Conservation (phyloP, 2,329 filamentous ascomycete genomes). For the Penicillium sp. region DNA sequence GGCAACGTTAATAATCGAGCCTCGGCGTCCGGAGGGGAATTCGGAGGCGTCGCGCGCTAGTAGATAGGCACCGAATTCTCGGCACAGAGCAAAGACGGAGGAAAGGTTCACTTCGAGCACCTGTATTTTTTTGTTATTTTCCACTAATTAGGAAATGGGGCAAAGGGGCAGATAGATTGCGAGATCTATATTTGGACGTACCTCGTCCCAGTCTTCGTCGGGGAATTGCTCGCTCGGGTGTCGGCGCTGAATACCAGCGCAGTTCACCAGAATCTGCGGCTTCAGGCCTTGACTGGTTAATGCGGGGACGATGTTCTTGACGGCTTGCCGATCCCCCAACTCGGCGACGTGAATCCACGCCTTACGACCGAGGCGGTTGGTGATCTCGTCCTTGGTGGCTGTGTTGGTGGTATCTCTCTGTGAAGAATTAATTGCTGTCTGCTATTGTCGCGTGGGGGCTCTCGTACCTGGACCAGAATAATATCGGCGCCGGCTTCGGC, state of each 20-base stretch:
- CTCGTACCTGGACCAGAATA: slow-evolving; percentile 43
- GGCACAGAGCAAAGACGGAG: slow-evolving; percentile 66
- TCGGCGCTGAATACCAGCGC: slow-evolving; percentile 80
- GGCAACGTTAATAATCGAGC: slow-evolving; percentile 77
- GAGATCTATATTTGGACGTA: slow-evolving; percentile 29
- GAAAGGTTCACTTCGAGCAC: slow-evolving; percentile 87
- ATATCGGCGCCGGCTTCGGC: slow-evolving; percentile 52
- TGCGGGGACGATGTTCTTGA: slow-evolving; percentile 43
- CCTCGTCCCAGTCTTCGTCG: slow-evolving; percentile 73
- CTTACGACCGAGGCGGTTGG: slow-evolving; percentile 41
- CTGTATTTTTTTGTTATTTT: slow-evolving; percentile 29
- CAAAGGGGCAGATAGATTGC: not conserved
- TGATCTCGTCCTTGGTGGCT: slow-evolving; percentile 45
- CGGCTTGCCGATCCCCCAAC: slow-evolving; percentile 43
- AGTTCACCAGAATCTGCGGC: slow-evolving; percentile 81
- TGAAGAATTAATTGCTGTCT: not conserved
- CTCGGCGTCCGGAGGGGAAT: slow-evolving; percentile 32
- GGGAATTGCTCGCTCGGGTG: slow-evolving; percentile 77
- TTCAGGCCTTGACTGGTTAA: slow-evolving; percentile 50
- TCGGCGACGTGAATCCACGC: slow-evolving; percentile 48
- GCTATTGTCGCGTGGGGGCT: not conserved
- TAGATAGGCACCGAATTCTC: slow-evolving; percentile 39
- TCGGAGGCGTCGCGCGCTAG: slow-evolving; percentile 31
- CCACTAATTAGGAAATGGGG: not conserved
- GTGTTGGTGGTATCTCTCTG: slow-evolving; percentile 58